A percentile compares a stretch with the other conserved stretches of the same genome.
Conservation (phyloP, 192 early-diverging fungal species). For the Coemansia asiatica region DNA sequence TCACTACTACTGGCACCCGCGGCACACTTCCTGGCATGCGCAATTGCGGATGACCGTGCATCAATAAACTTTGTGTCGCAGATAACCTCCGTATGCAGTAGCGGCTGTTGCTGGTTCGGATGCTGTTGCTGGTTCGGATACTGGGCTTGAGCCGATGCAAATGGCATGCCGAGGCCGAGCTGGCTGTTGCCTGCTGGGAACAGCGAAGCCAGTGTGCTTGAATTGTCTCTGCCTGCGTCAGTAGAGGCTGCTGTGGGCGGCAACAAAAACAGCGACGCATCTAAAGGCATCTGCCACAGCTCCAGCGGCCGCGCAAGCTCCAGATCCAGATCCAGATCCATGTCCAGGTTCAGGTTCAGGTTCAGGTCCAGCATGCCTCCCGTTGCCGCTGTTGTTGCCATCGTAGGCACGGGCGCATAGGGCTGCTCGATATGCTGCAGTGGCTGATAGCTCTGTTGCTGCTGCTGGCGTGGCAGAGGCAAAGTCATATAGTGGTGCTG, state of each 20-base stretch:
- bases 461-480: neutral
- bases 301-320: conserved; percentile 54
- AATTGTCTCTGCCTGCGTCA: neutral
- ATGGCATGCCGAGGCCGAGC: neutral
- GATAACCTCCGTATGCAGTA: neutral
- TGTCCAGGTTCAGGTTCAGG: conserved; percentile 29
- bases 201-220: neutral
- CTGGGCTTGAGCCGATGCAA: neutral
- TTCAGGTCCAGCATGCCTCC: conserved; percentile 7
- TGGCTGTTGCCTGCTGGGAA: neutral
- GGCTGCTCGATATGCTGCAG: neutral
- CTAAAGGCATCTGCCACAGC: conserved; percentile 31
- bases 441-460: neutral
- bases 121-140: neutral
- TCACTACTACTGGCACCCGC: neutral
- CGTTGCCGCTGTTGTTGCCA: no score
- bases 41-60: conserved; percentile 36
- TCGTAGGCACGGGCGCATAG: neutral
- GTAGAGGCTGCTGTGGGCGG: conserved; percentile 3
- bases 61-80: conserved; percentile 52
- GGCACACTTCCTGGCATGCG: neutral
- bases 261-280: conserved; percentile 27
- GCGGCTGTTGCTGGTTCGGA: neutral
- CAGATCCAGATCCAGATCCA: conserved; percentile 20
- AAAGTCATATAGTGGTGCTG: conserved; percentile 8